Evolutionary conservation across 768 basidiomycete genomes (phyloP).

Genomic region (Boletus speciosus): DNA sequence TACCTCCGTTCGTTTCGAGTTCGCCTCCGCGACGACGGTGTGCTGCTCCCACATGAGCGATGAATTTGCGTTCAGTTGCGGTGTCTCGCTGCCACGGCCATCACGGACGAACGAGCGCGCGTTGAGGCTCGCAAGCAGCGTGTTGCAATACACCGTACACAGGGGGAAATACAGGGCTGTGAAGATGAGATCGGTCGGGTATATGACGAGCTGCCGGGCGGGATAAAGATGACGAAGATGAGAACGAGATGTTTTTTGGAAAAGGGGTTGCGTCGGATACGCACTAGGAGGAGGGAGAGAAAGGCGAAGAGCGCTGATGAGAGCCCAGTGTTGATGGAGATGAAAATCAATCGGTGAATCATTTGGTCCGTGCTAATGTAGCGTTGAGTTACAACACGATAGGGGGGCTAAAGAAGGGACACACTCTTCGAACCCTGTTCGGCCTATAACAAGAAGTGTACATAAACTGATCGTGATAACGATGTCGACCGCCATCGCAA

Average conservation of each 20-base stretch:
- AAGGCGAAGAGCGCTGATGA: slow-evolving; percentile 22
- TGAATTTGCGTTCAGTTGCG: neutral
- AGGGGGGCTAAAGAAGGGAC: neutral
- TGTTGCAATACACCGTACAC: slow-evolving; percentile 33
- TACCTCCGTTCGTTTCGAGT: neutral
- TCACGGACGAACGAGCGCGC: slow-evolving; percentile 18
- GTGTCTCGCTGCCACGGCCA: slow-evolving; percentile 1
- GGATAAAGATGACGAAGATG: too few relatives aligned
- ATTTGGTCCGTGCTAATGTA: slow-evolving; percentile 23
- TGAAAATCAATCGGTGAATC: slow-evolving; percentile 24
- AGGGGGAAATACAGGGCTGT: slow-evolving; percentile 29
- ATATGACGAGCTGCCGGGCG: slow-evolving; percentile 17
- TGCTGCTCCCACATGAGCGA: slow-evolving; percentile 9
- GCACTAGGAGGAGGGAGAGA: slow-evolving; percentile 19
- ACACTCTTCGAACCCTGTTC: slow-evolving; percentile 22
- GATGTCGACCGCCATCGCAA: slow-evolving; percentile 16
- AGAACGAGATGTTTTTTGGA: too few relatives aligned
- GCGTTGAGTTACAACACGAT: neutral
- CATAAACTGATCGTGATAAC: slow-evolving; percentile 21
- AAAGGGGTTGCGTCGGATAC: neutral
- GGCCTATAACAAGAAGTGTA: slow-evolving; percentile 22
- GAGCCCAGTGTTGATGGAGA: slow-evolving; percentile 25
- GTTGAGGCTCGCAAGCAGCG: slow-evolving; percentile 33
- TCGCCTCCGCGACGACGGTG: neutral
- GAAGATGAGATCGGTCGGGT: slow-evolving; percentile 22